These are phyloP conservation scores for Saccharomyces hybrid DNA, from an alignment of 1,139 yeast genomes.

Conservation along the genomic window DNA sequence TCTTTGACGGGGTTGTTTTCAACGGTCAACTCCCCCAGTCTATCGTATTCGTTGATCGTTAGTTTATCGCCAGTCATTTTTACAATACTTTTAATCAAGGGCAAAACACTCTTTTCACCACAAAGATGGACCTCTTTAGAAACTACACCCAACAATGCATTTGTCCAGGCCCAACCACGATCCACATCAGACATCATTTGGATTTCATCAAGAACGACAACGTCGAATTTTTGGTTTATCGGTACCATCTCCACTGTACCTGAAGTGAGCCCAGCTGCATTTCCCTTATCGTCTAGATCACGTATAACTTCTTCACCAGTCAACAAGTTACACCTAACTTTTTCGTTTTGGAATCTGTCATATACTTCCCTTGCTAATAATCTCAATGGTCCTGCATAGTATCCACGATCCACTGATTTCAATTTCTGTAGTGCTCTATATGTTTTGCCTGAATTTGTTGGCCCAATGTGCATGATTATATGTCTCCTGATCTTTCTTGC, in stretches of 20 bases:
- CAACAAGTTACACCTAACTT: conserved; percentile 67
- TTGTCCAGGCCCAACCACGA: conserved; percentile 95
- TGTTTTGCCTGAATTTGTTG: conserved; percentile 97
- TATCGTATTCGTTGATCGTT: conserved; percentile 55
- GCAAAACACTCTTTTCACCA: conserved; percentile 83
- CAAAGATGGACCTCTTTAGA: conserved; percentile 87
- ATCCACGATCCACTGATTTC: conserved; percentile 64
- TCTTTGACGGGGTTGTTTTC: conserved; percentile 37
- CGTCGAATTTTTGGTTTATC: conserved; percentile 57
- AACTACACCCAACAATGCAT: conserved; percentile 77
- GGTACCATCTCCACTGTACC: conserved; percentile 96
- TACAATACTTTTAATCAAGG: conserved; percentile 51
- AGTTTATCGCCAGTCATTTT: conserved; percentile 73
- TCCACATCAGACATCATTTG: conserved; percentile 81
- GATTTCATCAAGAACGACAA: conserved; percentile 90
- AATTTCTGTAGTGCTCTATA: conserved; percentile 69
- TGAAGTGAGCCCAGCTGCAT: conserved; percentile 66
- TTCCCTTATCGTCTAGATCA: conserved; percentile 60
- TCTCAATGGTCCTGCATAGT: conserved; percentile 91
- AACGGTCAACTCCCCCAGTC: conserved; percentile 67
- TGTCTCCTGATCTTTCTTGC: conserved; percentile 77
- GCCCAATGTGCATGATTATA: conserved; percentile 87
- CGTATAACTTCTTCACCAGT: conserved; percentile 92
- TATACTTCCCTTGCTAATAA: conserved; percentile 85
- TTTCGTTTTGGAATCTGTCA: conserved; percentile 63